phyloP scores from a whole-genome alignment of 176 grass and related monocot species.

The Chrysopogon serrulatus region DNA sequence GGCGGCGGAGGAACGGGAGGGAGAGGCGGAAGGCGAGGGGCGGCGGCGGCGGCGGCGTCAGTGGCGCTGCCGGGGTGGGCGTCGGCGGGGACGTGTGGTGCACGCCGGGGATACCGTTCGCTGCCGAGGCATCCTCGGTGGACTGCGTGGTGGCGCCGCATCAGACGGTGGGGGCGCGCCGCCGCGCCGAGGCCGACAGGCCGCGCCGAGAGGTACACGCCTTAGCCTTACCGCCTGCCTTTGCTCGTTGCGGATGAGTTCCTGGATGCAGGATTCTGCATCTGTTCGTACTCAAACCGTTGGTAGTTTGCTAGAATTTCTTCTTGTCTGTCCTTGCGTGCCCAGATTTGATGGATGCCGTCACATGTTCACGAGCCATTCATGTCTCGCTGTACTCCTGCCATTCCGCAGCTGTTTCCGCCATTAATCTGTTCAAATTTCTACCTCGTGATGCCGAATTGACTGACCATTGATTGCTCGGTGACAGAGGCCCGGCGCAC shows the following conservation, averaged over 20 bases:
- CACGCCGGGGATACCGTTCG: constrained; percentile 65
- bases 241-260: not conserved
- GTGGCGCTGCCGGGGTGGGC: not conserved
- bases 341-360: not conserved
- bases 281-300: not conserved
- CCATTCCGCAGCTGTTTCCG: not conserved
- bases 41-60: not conserved
- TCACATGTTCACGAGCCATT: not conserved
- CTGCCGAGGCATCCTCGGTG: constrained; percentile 74
- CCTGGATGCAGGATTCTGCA: not conserved
- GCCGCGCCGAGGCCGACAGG: constrained; percentile 42
- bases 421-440: constrained; percentile 25
- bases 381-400: not conserved
- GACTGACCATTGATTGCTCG: constrained; percentile 16
- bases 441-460: not conserved
- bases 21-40: constrained; percentile 50
- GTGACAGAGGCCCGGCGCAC: constrained; percentile 25
- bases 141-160: constrained; percentile 78
- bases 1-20: constrained; percentile 29
- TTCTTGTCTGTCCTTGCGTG: not conserved
- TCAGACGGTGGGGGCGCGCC: constrained; percentile 14
- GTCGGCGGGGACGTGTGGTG: constrained; percentile 79
- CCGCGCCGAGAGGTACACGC: constrained; percentile 52
- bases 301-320: not conserved
- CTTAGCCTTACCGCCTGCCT: not conserved